Conservation (phyloP, 2,329 filamentous ascomycete species). For the Neoascochyta sp. region DNA sequence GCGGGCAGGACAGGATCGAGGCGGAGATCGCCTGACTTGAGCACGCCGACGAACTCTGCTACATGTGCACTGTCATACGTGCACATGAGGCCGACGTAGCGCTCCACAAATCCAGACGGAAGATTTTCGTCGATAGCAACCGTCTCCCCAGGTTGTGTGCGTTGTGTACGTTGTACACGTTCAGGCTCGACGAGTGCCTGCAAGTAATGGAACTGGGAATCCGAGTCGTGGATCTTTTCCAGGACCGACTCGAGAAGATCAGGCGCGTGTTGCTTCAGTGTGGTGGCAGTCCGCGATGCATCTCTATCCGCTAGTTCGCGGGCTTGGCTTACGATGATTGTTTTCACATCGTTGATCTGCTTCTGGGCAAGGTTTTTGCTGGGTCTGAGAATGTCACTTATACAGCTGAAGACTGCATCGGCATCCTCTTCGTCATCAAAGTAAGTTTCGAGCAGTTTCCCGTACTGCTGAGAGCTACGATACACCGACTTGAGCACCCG, state of each 20-base stretch:
- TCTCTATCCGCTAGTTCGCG: constrained; percentile 64
- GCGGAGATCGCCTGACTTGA: constrained; percentile 73
- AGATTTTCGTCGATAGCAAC: constrained; percentile 19
- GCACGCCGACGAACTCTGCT: constrained; percentile 72
- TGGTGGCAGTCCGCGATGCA: constrained; percentile 61
- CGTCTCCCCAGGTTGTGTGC: constrained; percentile 4
- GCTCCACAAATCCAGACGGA: constrained; percentile 65
- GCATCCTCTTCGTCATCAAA: constrained; percentile 81
- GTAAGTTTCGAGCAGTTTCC: constrained; percentile 72
- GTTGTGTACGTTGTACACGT: no score
- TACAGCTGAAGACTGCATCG: constrained; percentile 71
- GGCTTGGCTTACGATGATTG: constrained; percentile 63
- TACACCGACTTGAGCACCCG: constrained; percentile 89
- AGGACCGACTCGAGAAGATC: constrained; percentile 66
- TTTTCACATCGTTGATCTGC: constrained; percentile 68
- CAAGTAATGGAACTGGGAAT: constrained; percentile 73
- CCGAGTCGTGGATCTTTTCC: constrained; percentile 57
- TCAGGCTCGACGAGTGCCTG: constrained; percentile 68
- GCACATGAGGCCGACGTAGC: constrained; percentile 90
- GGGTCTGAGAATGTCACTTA: constrained; percentile 68
- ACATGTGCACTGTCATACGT: constrained; percentile 77
- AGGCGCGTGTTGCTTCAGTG: constrained; percentile 59
- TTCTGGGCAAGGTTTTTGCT: constrained; percentile 62
- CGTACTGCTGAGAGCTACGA: constrained; percentile 72
- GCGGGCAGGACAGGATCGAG: constrained; percentile 78